Evolutionary conservation across 1,284 basidiomycete species (phyloP).

Genomic region (Coniferiporia sulphurascens): DNA sequence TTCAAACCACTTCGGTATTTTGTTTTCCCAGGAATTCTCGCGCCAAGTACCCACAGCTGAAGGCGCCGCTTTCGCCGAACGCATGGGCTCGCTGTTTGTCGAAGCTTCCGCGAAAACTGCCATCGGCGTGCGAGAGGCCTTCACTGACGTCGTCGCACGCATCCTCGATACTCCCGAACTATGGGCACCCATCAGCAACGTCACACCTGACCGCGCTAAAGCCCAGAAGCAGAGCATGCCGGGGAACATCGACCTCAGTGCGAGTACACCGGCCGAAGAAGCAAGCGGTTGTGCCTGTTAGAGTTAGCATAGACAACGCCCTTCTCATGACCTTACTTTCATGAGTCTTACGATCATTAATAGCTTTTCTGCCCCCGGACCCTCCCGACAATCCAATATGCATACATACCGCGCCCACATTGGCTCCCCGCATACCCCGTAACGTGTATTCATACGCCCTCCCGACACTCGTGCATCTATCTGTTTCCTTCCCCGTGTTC

Average conservation of each 20-base stretch:
- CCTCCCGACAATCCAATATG: not conserved
- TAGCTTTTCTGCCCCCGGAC: not conserved
- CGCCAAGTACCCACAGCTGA: constrained; percentile 82
- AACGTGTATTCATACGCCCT: not conserved
- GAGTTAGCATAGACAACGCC: not conserved
- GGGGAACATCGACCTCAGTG: constrained; percentile 8
- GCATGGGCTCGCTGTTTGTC: constrained; percentile 81
- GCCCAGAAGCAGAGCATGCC: constrained; percentile 6
- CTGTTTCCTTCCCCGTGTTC: not conserved
- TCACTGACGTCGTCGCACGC: constrained; percentile 74
- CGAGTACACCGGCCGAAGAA: not conserved
- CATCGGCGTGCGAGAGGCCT: constrained; percentile 74
- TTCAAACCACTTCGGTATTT: not conserved
- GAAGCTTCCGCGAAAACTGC: constrained; percentile 88
- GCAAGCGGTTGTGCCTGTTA: constrained; percentile 5
- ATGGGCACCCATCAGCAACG: constrained; percentile 41
- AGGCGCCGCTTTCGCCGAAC: constrained; percentile 75
- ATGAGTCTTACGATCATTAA: not conserved
- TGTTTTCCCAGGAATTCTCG: constrained; percentile 67
- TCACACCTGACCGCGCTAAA: constrained; percentile 10
- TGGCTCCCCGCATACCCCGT: not conserved
- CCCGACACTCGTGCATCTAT: not conserved
- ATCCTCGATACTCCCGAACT: constrained; percentile 67
- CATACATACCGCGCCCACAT: not conserved
- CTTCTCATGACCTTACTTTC: not conserved